Conservation (phyloP, 2,329 filamentous ascomycete genomes). For the Pseudonectria foliicola region DNA sequence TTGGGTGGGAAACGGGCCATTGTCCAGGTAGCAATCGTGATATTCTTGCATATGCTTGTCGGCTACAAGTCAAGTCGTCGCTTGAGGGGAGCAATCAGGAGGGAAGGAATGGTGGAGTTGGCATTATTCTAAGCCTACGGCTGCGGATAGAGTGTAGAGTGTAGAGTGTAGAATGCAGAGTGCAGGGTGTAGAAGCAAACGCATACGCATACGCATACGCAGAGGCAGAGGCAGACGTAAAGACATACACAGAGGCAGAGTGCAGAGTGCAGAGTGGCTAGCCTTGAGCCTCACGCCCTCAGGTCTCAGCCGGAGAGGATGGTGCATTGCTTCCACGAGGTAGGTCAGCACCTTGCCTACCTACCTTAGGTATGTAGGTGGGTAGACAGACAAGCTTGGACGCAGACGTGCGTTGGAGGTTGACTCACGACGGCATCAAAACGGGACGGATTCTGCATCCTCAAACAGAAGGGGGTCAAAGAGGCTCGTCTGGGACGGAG, state of each 20-base stretch:
- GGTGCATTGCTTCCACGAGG: too few species aligned
- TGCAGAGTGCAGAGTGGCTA: too few species aligned
- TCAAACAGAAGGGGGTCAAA: slow-evolving; percentile 14
- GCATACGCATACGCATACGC: too few species aligned
- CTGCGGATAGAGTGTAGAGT: neutral
- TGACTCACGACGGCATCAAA: slow-evolving; percentile 9
- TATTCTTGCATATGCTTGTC: slow-evolving; percentile 8
- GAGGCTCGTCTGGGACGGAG: slow-evolving; percentile 9
- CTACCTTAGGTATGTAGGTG: too few species aligned
- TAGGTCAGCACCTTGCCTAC: too few species aligned
- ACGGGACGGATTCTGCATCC: too few species aligned
- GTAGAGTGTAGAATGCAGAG: too few species aligned
- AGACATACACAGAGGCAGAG: too few species aligned
- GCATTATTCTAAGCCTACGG: slow-evolving; percentile 10
- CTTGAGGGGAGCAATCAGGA: slow-evolving; percentile 19
- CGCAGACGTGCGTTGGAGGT: slow-evolving; percentile 13
- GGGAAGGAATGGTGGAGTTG: slow-evolving; percentile 11
- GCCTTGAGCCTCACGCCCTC: slow-evolving; percentile 9
- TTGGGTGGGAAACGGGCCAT: too few species aligned
- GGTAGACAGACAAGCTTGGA: too few species aligned
- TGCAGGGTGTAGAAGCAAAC: too few species aligned
- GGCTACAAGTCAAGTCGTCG: slow-evolving; percentile 7
- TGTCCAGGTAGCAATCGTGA: neutral
- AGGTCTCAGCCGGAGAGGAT: slow-evolving; percentile 10
- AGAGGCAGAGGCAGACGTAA: too few species aligned